These are phyloP conservation scores for Ogataea saltuana DNA, from an alignment of 805 yeast genomes.

Conservation along the genomic window DNA sequence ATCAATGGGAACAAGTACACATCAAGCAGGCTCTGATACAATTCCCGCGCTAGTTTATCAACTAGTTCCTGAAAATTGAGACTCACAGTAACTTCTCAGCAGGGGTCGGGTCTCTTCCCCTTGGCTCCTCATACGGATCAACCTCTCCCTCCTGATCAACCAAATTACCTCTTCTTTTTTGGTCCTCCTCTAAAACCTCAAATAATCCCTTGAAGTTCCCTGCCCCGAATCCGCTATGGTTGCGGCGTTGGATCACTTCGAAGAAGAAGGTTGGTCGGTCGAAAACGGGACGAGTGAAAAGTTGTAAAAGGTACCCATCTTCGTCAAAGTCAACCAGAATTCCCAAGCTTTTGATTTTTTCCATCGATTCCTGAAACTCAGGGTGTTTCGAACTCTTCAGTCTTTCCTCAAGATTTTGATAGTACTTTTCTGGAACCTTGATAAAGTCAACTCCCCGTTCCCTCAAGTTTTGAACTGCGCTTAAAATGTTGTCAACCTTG, in stretches of 20 bases:
- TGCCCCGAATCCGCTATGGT: slow-evolving; percentile 85
- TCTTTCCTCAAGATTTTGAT: slow-evolving; percentile 47
- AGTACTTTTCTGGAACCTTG: slow-evolving; percentile 57
- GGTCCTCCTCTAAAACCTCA: slow-evolving; percentile 80
- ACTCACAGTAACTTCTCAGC: slow-evolving; percentile 5
- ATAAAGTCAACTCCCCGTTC: slow-evolving; percentile 73
- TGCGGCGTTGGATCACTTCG: slow-evolving; percentile 77
- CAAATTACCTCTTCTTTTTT: slow-evolving; percentile 66
- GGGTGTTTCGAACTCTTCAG: slow-evolving; percentile 42
- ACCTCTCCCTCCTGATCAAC: slow-evolving; percentile 23
- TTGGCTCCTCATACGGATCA: slow-evolving; percentile 13
- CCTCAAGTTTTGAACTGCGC: slow-evolving; percentile 52
- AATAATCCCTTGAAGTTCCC: slow-evolving; percentile 84
- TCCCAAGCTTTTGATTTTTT: slow-evolving; percentile 48
- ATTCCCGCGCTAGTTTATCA: too few species aligned
- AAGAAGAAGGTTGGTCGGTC: slow-evolving; percentile 82
- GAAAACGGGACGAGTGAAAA: slow-evolving; percentile 73
- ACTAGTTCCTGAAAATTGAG: too few species aligned
- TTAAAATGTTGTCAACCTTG: slow-evolving; percentile 58
- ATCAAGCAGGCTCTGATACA: too few species aligned
- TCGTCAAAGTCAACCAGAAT: slow-evolving; percentile 79
- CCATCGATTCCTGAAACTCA: slow-evolving; percentile 52
- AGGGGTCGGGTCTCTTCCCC: slow-evolving; percentile 16
- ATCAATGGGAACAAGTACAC: too few species aligned
- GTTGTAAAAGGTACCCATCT: slow-evolving; percentile 72